These are phyloP conservation scores for Macrophomina tecta DNA, from an alignment of 2,329 filamentous ascomycete genomes.

Conservation along the genomic window DNA sequence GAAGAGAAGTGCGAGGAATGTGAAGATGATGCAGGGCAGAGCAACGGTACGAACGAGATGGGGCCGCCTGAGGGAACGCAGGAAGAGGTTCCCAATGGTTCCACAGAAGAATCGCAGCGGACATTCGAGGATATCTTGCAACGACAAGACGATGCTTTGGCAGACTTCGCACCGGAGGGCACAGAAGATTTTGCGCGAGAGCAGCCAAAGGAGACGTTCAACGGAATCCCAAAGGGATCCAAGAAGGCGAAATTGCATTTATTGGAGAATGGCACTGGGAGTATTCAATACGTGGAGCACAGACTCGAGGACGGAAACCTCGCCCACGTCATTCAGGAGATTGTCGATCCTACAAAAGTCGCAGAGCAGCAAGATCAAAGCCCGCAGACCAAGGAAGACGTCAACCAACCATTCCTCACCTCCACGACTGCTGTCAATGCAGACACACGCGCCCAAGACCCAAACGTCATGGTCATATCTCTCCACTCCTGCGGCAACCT, in stretches of 20 bases:
- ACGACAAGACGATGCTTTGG: background rate
- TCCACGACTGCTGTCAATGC: conserved; percentile 34
- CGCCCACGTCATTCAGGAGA: conserved; percentile 67
- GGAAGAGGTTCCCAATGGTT: background rate
- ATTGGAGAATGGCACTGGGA: conserved; percentile 67
- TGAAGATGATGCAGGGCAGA: background rate
- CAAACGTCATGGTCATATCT: conserved; percentile 81
- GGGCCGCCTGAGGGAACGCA: background rate
- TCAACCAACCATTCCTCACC: conserved; percentile 36
- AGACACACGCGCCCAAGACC: conserved; percentile 40
- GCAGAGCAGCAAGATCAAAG: conserved; percentile 34
- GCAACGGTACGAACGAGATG: background rate
- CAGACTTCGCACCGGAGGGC: conserved; percentile 2
- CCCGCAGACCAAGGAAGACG: conserved; percentile 30
- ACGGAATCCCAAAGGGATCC: conserved; percentile 11
- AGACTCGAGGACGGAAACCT: conserved; percentile 76
- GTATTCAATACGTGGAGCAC: conserved; percentile 79
- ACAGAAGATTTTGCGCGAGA: background rate
- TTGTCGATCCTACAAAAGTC: conserved; percentile 54
- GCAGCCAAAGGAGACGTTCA: background rate
- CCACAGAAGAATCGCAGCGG: background rate
- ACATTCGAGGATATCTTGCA: background rate
- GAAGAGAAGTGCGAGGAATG: conserved; percentile 29
- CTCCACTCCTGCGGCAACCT: conserved; percentile 98
- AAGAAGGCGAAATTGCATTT: conserved; percentile 41